Percentiles rank a stretch among this genome's conserved stretches.
These are phyloP conservation scores for Yamadazyma conglobata DNA, from an alignment of 1,139 yeast genomes.

Conservation along the genomic window DNA sequence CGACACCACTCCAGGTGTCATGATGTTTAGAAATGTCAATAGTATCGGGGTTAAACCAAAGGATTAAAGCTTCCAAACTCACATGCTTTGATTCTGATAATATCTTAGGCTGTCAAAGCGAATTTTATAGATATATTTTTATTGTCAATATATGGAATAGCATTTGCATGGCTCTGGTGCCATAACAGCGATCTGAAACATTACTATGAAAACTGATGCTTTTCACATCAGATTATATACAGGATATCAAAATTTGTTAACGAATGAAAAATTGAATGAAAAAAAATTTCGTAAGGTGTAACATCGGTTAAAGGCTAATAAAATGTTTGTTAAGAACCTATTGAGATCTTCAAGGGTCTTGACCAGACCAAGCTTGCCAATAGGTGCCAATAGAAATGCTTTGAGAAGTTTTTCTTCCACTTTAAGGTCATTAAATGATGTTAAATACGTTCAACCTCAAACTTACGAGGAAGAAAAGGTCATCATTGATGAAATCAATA, in stretches of 20 bases:
- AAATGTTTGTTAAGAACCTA: conserved; percentile 6
- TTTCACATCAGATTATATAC: no score
- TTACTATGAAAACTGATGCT: no score
- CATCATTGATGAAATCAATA: conserved; percentile 56
- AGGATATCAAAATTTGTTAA: no score
- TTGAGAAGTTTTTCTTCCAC: conserved; percentile 5
- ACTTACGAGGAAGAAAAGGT: conserved; percentile 73
- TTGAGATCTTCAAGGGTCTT: conserved; percentile 6
- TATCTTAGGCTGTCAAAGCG: no score
- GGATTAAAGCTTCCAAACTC: no score
- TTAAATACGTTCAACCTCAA: conserved; percentile 21
- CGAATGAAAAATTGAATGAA: conserved; percentile 7
- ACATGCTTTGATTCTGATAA: no score
- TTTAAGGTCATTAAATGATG: conserved; percentile 1
- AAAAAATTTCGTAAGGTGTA: not conserved
- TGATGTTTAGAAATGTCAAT: conserved; percentile 76
- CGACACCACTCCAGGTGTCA: conserved; percentile 56
- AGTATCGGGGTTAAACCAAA: conserved; percentile 32
- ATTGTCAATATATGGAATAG: no score
- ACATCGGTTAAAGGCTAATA: no score
- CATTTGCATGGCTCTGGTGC: no score
- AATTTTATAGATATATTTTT: no score
- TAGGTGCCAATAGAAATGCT: not conserved
- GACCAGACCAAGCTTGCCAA: not conserved
- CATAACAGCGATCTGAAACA: no score